Conservation (phyloP, 352 stramenopile genomes). For the Peronosclerospora sorghi region DNA sequence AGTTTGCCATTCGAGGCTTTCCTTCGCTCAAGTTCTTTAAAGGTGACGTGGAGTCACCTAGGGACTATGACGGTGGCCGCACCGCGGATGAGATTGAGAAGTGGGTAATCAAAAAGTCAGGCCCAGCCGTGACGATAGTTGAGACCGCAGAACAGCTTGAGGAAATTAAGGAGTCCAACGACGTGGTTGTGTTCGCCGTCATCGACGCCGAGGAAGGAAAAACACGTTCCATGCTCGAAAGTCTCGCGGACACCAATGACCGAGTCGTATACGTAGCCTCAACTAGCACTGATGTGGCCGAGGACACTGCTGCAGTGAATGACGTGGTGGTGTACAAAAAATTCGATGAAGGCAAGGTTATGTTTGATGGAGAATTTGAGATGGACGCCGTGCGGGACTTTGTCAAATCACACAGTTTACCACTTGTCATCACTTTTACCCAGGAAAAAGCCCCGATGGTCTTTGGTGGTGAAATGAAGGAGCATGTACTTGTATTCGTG, state of each 20-base stretch:
- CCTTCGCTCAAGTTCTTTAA: conserved; percentile 91
- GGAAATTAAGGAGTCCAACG: conserved; percentile 68
- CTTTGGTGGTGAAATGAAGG: conserved; percentile 79
- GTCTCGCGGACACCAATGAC: conserved; percentile 63
- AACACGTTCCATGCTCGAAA: conserved; percentile 53
- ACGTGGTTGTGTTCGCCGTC: conserved; percentile 79
- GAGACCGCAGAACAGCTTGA: conserved; percentile 55
- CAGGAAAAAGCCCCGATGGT: conserved; percentile 86
- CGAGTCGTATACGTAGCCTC: conserved; percentile 70
- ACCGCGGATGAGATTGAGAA: conserved; percentile 80
- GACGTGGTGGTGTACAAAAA: conserved; percentile 80
- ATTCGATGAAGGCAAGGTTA: conserved; percentile 76
- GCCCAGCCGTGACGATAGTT: conserved; percentile 80
- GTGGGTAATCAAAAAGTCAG: conserved; percentile 89
- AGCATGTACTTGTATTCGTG: conserved; percentile 84
- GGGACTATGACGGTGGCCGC: conserved; percentile 85
- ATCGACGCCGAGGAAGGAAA: conserved; percentile 73
- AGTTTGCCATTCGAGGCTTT: conserved; percentile 81
- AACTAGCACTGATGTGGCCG: conserved; percentile 47
- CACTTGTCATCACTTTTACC: conserved; percentile 85
- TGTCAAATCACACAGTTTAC: conserved; percentile 72
- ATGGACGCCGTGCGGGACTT: conserved; percentile 52
- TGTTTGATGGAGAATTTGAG: conserved; percentile 69
- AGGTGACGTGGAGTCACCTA: conserved; percentile 58
- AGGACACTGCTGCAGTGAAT: conserved; percentile 44